Conservation (phyloP, 2,329 filamentous ascomycete species). For the Exophiala lecanii-corni region DNA sequence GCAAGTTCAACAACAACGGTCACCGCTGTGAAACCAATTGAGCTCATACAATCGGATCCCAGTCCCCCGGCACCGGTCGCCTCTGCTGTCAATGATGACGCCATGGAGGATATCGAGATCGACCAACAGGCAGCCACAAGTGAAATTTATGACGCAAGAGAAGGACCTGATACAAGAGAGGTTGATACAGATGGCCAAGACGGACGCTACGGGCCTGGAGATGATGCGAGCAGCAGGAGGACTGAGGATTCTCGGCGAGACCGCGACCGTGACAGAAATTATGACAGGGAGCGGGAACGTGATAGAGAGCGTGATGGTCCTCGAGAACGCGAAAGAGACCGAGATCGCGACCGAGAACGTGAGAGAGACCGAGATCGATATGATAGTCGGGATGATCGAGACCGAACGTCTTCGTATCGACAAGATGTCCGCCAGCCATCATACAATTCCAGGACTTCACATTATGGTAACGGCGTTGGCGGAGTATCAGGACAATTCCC, state of each 20-base stretch:
- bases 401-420: conserved; percentile 10
- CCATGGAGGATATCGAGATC: conserved; percentile 32
- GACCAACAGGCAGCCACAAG: conserved; percentile 20
- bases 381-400: conserved; percentile 19
- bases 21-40: background rate
- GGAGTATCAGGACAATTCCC: background rate
- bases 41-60: background rate
- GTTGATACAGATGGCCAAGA: conserved; percentile 35
- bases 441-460: conserved; percentile 21
- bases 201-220: conserved; percentile 37
- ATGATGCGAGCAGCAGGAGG: conserved; percentile 14
- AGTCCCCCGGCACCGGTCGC: conserved; percentile 1
- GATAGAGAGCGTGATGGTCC: conserved; percentile 15
- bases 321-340: conserved; percentile 14
- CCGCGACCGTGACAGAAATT: conserved; percentile 12
- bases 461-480: conserved; percentile 26
- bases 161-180: conserved; percentile 18
- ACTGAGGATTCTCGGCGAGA: conserved; percentile 19
- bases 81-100: conserved; percentile 4
- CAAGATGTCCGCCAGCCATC: conserved; percentile 7
- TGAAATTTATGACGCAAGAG: background rate
- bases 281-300: conserved; percentile 13
- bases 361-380: conserved; percentile 19
- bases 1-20: conserved; percentile 1
- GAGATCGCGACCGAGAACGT: conserved; percentile 13